Percentiles rank a stretch among this genome's conserved stretches.
phyloP scores from a whole-genome alignment of 352 stramenopile species.

The Pythium brachiatum region DNA sequence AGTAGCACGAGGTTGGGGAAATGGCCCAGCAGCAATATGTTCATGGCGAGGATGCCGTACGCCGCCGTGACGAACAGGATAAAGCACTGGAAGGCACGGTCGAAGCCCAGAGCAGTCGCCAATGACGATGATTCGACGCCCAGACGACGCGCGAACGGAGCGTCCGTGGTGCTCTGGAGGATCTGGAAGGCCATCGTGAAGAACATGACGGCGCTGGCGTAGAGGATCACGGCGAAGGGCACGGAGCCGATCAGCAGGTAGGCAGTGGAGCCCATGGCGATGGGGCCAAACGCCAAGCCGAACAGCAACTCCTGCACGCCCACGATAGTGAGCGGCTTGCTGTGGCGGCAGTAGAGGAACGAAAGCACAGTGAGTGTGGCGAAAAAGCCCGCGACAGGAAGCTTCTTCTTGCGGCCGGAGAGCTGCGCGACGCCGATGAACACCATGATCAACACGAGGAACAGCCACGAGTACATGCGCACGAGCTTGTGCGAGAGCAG shows the following conservation, averaged over 20 bases:
- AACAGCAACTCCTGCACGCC: slow-evolving; percentile 55
- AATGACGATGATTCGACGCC: slow-evolving; percentile 45
- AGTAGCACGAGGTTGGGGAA: slow-evolving; percentile 68
- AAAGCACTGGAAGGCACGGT: slow-evolving; percentile 62
- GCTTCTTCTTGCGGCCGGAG: slow-evolving; percentile 33
- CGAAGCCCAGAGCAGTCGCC: slow-evolving; percentile 50
- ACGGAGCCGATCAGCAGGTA: slow-evolving; percentile 48
- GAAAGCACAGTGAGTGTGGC: slow-evolving; percentile 32
- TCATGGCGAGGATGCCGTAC: slow-evolving; percentile 54
- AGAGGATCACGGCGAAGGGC: slow-evolving; percentile 39
- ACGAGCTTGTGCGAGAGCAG: slow-evolving; percentile 73
- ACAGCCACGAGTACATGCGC: slow-evolving; percentile 60
- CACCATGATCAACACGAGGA: slow-evolving; percentile 47
- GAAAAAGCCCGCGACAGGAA: slow-evolving; percentile 29
- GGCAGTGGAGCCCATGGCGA: slow-evolving; percentile 54
- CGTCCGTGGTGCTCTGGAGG: slow-evolving; percentile 68
- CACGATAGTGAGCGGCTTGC: slow-evolving; percentile 34
- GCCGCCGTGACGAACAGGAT: slow-evolving; percentile 54
- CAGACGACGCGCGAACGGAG: slow-evolving; percentile 64
- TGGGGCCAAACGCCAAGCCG: slow-evolving; percentile 41
- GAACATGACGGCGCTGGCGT: slow-evolving; percentile 60
- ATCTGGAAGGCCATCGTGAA: slow-evolving; percentile 59
- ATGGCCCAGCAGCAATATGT: slow-evolving; percentile 51
- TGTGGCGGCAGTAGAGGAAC: slow-evolving; percentile 57
- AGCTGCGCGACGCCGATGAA: slow-evolving; percentile 39